phyloP scores from a whole-genome alignment of 1,139 yeast genomes.

The Candida dubliniensis region DNA sequence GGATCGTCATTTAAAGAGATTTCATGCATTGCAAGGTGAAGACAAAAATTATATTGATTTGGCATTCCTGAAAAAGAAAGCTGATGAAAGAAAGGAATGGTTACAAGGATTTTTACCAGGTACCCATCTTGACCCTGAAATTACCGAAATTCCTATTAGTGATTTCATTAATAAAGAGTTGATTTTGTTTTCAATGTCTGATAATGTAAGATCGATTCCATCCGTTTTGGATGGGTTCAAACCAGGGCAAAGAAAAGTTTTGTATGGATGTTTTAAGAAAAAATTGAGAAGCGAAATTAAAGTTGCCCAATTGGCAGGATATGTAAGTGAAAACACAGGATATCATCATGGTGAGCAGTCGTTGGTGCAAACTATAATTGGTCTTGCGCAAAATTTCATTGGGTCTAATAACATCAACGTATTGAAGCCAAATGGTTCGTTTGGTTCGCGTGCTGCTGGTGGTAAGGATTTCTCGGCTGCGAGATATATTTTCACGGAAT shows the following conservation, averaged over 20 bases:
- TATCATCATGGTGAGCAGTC: conserved; percentile 97
- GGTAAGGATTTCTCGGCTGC: conserved; percentile 99
- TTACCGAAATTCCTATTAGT: conserved; percentile 78
- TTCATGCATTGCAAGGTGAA: conserved; percentile 77
- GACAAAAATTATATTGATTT: conserved; percentile 84
- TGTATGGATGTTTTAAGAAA: conserved; percentile 85
- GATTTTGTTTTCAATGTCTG: conserved; percentile 95
- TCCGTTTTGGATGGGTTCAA: conserved; percentile 92
- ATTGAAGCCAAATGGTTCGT: conserved; percentile 89
- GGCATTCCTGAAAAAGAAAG: conserved; percentile 93
- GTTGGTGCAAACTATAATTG: conserved; percentile 84
- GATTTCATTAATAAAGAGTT: conserved; percentile 95
- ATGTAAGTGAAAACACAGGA: conserved; percentile 84
- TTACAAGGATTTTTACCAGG: conserved; percentile 87
- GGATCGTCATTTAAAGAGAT: conserved; percentile 82
- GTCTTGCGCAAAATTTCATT: conserved; percentile 91
- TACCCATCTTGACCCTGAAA: conserved; percentile 82
- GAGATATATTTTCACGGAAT: conserved; percentile 91
- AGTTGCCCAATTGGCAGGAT: conserved; percentile 90
- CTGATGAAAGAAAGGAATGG: conserved; percentile 98
- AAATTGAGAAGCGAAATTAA: conserved; percentile 77
- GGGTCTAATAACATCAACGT: conserved; percentile 90
- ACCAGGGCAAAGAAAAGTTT: conserved; percentile 95
- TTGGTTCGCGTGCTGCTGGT: conserved; percentile 96
- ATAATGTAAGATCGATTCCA: conserved; percentile 93